Conservation (phyloP, 129 eudicot species). For the Tanacetum coccineum region DNA sequence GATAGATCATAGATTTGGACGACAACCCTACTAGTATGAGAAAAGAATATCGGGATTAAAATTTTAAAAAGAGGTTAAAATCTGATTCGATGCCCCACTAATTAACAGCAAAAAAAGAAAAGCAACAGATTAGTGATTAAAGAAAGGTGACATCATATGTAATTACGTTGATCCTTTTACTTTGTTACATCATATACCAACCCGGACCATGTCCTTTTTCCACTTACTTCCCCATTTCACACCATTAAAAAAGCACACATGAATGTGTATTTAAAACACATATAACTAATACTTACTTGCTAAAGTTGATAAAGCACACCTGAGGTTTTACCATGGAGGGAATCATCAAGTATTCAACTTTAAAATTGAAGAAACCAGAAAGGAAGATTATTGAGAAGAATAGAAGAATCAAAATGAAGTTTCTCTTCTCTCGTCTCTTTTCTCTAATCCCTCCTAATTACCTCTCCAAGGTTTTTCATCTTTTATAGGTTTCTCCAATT, state of each 20-base stretch:
- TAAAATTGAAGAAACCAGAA: slow-evolving; percentile 31
- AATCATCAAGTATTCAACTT: background rate
- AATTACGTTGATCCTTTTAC: background rate
- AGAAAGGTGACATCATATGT: slow-evolving; percentile 18
- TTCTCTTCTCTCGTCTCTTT: slow-evolving; percentile 42
- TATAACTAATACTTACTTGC: too few relatives aligned
- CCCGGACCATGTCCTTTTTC: slow-evolving; percentile 1
- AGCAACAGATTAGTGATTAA: background rate
- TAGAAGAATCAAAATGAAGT: slow-evolving; percentile 63
- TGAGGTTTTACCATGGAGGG: slow-evolving; percentile 11
- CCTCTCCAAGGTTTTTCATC: slow-evolving; percentile 37
- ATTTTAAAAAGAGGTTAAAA: background rate
- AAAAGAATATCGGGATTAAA: background rate
- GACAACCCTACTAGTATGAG: too few relatives aligned
- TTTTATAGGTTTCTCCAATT: background rate
- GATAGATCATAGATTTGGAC: too few relatives aligned
- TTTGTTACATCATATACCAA: background rate
- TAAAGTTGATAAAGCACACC: too few relatives aligned
- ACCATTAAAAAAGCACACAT: background rate
- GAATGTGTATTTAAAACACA: background rate
- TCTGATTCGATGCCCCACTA: slow-evolving; percentile 11
- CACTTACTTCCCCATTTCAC: slow-evolving; percentile 16
- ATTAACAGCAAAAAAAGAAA: background rate
- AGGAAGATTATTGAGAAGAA: slow-evolving; percentile 56
- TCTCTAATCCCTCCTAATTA: slow-evolving; percentile 51